phyloP scores from a whole-genome alignment of 768 basidiomycete genomes.

The Pleurotus eryngii region DNA sequence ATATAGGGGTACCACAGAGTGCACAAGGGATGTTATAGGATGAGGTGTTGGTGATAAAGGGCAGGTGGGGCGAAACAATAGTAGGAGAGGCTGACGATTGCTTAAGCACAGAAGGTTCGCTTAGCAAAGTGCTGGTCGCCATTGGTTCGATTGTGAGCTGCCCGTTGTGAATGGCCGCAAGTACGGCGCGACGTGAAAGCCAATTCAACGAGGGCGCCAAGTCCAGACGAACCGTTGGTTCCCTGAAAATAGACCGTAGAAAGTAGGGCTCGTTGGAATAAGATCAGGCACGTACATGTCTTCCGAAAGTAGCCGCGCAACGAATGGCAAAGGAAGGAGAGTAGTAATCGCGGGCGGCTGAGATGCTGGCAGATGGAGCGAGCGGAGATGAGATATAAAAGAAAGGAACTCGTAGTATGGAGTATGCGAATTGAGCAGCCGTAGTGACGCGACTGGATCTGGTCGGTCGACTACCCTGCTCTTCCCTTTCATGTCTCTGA shows the following conservation, averaged over 20 bases:
- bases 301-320: slow-evolving; percentile 71
- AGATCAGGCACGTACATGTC: slow-evolving; percentile 68
- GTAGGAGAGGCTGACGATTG: slow-evolving; percentile 20
- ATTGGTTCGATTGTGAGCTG: slow-evolving; percentile 89
- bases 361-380: slow-evolving; percentile 58
- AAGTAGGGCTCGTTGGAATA: background rate
- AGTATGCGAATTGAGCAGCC: slow-evolving; percentile 62
- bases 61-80: slow-evolving; percentile 35
- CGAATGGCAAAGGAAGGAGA: slow-evolving; percentile 74
- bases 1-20: slow-evolving; percentile 67
- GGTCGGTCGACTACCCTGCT: slow-evolving; percentile 61
- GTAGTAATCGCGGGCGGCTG: slow-evolving; percentile 68
- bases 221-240: slow-evolving; percentile 90
- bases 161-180: slow-evolving; percentile 80
- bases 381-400: slow-evolving; percentile 75
- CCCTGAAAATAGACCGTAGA: slow-evolving; percentile 42
- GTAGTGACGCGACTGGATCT: slow-evolving; percentile 29
- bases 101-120: slow-evolving; percentile 37
- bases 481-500: slow-evolving; percentile 55
- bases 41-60: slow-evolving; percentile 39
- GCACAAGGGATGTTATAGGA: slow-evolving; percentile 64
- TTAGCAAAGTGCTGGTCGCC: slow-evolving; percentile 54
- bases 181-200: slow-evolving; percentile 84
- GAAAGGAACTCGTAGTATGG: slow-evolving; percentile 80
- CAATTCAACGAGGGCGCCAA: slow-evolving; percentile 92